Evolutionary conservation across 495 filamentous ascomycete genomes (phyloP).

Genomic region (Aspergillus avenaceus): DNA sequence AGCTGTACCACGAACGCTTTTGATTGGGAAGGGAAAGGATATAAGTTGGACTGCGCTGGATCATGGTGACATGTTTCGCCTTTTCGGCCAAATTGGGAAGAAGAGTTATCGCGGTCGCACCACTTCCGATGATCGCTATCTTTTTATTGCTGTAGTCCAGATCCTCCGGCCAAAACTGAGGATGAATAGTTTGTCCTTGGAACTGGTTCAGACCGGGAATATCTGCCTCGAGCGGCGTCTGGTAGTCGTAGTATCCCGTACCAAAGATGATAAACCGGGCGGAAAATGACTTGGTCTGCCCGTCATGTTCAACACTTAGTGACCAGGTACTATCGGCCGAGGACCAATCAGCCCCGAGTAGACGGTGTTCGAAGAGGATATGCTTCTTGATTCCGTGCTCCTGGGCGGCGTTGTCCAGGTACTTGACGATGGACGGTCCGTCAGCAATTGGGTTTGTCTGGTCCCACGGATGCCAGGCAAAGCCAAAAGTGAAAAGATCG

Average conservation of each 20-base stretch:
- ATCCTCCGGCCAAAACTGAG: constrained; percentile 51
- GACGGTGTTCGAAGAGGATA: constrained; percentile 56
- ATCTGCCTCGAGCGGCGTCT: constrained; percentile 45
- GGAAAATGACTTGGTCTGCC: constrained; percentile 39
- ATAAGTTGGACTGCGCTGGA: constrained; percentile 58
- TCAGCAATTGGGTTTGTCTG: constrained; percentile 55
- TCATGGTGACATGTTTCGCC: constrained; percentile 48
- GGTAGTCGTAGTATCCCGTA: constrained; percentile 66
- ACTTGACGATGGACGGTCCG: constrained; percentile 55
- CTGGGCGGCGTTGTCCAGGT: constrained; percentile 56
- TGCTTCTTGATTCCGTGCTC: constrained; percentile 58
- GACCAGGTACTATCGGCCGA: constrained; percentile 57
- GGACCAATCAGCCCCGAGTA: constrained; percentile 58
- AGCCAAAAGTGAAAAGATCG: constrained; percentile 64
- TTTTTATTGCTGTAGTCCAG: constrained; percentile 48
- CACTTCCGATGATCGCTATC: constrained; percentile 54
- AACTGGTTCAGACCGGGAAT: constrained; percentile 43
- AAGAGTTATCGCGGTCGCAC: constrained; percentile 54
- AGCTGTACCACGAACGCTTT: constrained; percentile 27
- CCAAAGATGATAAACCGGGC: constrained; percentile 57
- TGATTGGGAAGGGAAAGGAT: constrained; percentile 50
- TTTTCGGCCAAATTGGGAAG: constrained; percentile 40
- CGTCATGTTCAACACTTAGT: constrained; percentile 48
- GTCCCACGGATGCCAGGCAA: constrained; percentile 65
- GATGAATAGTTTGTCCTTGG: constrained; percentile 44